A percentile compares a stretch with the other conserved stretches of the same genome.
phyloP scores from a whole-genome alignment of 2,329 filamentous ascomycete genomes.

The Exophiala oligosperma region DNA sequence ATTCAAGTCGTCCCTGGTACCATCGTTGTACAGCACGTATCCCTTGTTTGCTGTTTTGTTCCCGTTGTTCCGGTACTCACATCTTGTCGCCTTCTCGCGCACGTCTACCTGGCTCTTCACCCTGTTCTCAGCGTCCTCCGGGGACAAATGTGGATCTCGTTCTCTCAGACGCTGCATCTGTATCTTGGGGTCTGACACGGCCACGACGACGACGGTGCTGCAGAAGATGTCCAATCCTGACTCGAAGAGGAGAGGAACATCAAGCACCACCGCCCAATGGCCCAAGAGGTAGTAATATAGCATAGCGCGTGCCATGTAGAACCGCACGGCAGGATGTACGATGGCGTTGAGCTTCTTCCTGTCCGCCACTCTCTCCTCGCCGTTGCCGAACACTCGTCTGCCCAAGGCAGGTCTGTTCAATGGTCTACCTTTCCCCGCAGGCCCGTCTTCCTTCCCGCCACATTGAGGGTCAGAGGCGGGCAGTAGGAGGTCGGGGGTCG shows the following conservation, averaged over 20 bases:
- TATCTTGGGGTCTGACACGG: constrained; percentile 72
- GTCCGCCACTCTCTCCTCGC: constrained; percentile 68
- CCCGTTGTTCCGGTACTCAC: constrained; percentile 59
- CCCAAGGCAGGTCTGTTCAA: constrained; percentile 87
- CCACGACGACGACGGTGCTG: constrained; percentile 82
- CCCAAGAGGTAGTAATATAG: constrained; percentile 72
- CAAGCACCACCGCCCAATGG: constrained; percentile 84
- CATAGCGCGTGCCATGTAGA: constrained; percentile 75
- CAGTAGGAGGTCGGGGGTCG: constrained; percentile 82
- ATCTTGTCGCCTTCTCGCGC: constrained; percentile 75
- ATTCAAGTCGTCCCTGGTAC: constrained; percentile 67
- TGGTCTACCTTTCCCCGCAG: constrained; percentile 61
- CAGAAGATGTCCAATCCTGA: constrained; percentile 81
- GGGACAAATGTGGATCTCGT: constrained; percentile 73
- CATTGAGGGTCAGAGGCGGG: constrained; percentile 48
- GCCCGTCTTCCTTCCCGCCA: constrained; percentile 29
- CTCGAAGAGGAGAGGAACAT: constrained; percentile 91
- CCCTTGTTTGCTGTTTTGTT: constrained; percentile 58
- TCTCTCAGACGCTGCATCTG: constrained; percentile 79
- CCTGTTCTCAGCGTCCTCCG: constrained; percentile 84
- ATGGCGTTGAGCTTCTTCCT: constrained; percentile 80
- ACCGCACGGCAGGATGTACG: constrained; percentile 85
- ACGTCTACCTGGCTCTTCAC: constrained; percentile 87
- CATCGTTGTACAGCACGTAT: constrained; percentile 89
- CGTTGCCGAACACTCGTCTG: constrained; percentile 79